These are phyloP conservation scores for Cladophialophora exuberans DNA, from an alignment of 2,329 filamentous ascomycete genomes.

Conservation along the genomic window DNA sequence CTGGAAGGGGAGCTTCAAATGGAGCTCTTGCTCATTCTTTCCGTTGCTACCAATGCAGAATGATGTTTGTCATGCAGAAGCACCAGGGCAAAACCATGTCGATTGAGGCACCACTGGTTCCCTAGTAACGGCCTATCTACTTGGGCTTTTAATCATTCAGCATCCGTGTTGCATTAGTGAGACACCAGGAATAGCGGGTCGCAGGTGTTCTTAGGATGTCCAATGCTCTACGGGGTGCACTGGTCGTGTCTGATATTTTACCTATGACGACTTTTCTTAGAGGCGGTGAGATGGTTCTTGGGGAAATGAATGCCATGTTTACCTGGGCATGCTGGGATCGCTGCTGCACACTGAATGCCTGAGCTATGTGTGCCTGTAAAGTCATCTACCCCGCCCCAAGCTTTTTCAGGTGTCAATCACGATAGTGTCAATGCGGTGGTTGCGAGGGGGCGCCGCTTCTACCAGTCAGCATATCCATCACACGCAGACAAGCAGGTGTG, in stretches of 20 bases:
- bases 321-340: too few relatives aligned
- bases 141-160: constrained; percentile 13
- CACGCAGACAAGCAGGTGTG: too few relatives aligned
- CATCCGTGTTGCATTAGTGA: constrained; percentile 14
- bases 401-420: not conserved
- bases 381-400: not conserved
- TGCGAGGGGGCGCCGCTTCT: too few relatives aligned
- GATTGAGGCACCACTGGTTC: not conserved
- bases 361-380: not conserved
- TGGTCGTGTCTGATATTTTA: not conserved
- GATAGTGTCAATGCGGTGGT: too few relatives aligned
- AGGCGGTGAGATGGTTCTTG: not conserved
- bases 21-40: not conserved
- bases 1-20: constrained; percentile 9
- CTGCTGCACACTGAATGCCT: not conserved
- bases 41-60: constrained; percentile 3
- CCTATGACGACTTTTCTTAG: not conserved
- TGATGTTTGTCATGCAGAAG: constrained; percentile 11
- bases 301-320: not conserved
- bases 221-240: not conserved
- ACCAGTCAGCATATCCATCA: too few relatives aligned
- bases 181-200: not conserved
- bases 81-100: not conserved
- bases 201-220: not conserved
- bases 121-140: not conserved